phyloP scores from a whole-genome alignment of 1,284 basidiomycete genomes.

The Apiotrichum veenhuisii region DNA sequence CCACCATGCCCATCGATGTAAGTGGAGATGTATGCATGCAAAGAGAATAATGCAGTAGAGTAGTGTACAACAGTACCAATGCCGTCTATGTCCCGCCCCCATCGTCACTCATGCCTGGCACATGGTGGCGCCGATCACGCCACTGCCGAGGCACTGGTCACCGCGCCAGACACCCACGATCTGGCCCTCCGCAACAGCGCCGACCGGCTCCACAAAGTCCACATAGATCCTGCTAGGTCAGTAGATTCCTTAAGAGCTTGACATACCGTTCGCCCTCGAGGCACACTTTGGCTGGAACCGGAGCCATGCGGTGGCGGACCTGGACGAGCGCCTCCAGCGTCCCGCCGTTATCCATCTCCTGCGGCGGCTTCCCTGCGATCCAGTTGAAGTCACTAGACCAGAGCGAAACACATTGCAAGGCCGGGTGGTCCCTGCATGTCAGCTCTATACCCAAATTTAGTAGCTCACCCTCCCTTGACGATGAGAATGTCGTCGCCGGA shows the following conservation, averaged over 20 bases:
- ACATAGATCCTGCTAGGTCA: constrained; percentile 47
- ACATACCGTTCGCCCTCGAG: constrained; percentile 2
- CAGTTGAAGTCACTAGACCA: constrained; percentile 60
- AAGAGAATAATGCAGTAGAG: background rate
- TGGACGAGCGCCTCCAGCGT: constrained; percentile 60
- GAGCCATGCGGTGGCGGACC: constrained; percentile 66
- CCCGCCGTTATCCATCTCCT: constrained; percentile 47
- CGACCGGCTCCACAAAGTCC: constrained; percentile 59
- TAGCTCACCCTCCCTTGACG: constrained; percentile 65
- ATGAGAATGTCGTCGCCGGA: constrained; percentile 64
- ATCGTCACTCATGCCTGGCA: background rate
- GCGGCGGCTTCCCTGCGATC: constrained; percentile 63
- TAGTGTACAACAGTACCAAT: background rate
- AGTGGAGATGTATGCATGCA: no score
- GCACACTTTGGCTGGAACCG: constrained; percentile 48
- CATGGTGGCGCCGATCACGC: constrained; percentile 56
- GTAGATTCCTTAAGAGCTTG: constrained; percentile 1
- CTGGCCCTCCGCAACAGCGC: constrained; percentile 75
- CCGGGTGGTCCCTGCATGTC: constrained; percentile 59
- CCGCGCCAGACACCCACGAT: constrained; percentile 68
- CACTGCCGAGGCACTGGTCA: constrained; percentile 80
- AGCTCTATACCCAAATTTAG: background rate
- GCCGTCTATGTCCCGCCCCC: background rate
- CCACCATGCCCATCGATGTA: no score
- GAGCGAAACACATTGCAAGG: constrained; percentile 58